These are phyloP conservation scores for Tympanopsis confertula DNA, from an alignment of 2,329 filamentous ascomycete species.

Conservation along the genomic window DNA sequence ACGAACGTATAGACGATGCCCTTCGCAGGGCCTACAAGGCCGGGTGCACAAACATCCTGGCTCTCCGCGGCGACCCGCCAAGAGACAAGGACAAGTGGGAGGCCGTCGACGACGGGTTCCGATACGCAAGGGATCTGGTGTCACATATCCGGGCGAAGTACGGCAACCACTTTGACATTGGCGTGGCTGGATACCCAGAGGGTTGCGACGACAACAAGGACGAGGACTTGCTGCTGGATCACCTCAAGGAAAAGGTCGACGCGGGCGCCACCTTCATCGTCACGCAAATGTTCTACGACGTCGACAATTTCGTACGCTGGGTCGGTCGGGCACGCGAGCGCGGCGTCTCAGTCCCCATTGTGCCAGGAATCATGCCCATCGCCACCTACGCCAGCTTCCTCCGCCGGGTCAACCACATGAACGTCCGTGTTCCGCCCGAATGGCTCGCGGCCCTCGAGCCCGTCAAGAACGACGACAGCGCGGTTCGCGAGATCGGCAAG, in stretches of 20 bases:
- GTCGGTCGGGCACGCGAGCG: conserved; percentile 72
- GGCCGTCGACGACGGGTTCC: conserved; percentile 74
- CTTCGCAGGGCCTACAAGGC: conserved; percentile 81
- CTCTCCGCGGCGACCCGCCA: conserved; percentile 83
- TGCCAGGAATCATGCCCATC: conserved; percentile 86
- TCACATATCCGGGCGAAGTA: conserved; percentile 66
- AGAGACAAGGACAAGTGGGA: conserved; percentile 91
- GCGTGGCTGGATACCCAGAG: conserved; percentile 92
- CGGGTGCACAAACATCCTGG: conserved; percentile 94
- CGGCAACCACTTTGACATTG: conserved; percentile 89
- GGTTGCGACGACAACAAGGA: conserved; percentile 88
- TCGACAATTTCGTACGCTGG: conserved; percentile 88
- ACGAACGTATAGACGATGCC: conserved; percentile 80
- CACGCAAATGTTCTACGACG: conserved; percentile 99
- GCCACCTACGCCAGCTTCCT: conserved; percentile 90
- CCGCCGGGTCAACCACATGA: conserved; percentile 81
- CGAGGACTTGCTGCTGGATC: conserved; percentile 73
- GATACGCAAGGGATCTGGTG: conserved; percentile 81
- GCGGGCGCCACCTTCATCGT: conserved; percentile 87
- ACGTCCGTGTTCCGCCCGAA: conserved; percentile 67
- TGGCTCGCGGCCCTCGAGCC: conserved; percentile 80
- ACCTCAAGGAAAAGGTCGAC: conserved; percentile 95
- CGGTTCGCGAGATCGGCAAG: conserved; percentile 82
- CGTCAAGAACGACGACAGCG: conserved; percentile 91
- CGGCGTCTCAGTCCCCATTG: conserved; percentile 73